Percentiles rank a stretch among this genome's conserved stretches.
These are phyloP conservation scores for Candida tropicalis DNA, from an alignment of 1,139 yeast genomes.

Conservation along the genomic window DNA sequence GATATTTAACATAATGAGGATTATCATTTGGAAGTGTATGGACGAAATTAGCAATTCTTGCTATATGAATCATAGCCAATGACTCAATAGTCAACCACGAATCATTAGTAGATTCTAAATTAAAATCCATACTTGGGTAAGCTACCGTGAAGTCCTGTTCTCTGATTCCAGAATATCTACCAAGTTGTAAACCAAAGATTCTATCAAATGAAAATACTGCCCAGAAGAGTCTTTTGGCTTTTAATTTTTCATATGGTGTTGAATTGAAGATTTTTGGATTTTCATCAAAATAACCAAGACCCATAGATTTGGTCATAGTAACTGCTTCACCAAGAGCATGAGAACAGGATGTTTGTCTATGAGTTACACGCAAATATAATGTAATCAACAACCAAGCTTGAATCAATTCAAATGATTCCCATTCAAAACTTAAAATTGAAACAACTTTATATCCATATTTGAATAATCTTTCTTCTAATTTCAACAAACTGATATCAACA, in stretches of 20 bases:
- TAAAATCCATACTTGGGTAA: constrained; percentile 38
- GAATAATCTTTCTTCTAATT: constrained; percentile 55
- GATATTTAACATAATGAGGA: constrained; percentile 32
- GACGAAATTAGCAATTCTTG: constrained; percentile 39
- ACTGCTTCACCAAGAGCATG: constrained; percentile 58
- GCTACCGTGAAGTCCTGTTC: constrained; percentile 36
- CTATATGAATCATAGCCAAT: constrained; percentile 48
- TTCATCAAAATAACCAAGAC: constrained; percentile 38
- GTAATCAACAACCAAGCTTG: constrained; percentile 64
- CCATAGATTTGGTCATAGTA: constrained; percentile 59
- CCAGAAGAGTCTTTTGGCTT: constrained; percentile 61
- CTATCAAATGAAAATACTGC: constrained; percentile 58
- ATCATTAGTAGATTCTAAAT: constrained; percentile 37
- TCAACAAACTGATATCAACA: constrained; percentile 30
- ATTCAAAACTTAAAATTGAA: constrained; percentile 57
- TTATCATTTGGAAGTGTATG: constrained; percentile 33
- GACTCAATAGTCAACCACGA: constrained; percentile 59
- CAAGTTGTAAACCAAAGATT: constrained; percentile 55
- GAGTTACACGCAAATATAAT: constrained; percentile 55
- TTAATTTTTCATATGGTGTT: constrained; percentile 50
- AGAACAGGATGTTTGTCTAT: constrained; percentile 59
- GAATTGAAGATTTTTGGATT: constrained; percentile 20
- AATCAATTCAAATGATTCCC: constrained; percentile 68
- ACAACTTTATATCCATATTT: constrained; percentile 52
- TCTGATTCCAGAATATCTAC: constrained; percentile 47